Percentiles rank a stretch among this genome's conserved stretches.
These are phyloP conservation scores for Curvularia spicifera DNA, from an alignment of 2,329 filamentous ascomycete species.

Conservation along the genomic window DNA sequence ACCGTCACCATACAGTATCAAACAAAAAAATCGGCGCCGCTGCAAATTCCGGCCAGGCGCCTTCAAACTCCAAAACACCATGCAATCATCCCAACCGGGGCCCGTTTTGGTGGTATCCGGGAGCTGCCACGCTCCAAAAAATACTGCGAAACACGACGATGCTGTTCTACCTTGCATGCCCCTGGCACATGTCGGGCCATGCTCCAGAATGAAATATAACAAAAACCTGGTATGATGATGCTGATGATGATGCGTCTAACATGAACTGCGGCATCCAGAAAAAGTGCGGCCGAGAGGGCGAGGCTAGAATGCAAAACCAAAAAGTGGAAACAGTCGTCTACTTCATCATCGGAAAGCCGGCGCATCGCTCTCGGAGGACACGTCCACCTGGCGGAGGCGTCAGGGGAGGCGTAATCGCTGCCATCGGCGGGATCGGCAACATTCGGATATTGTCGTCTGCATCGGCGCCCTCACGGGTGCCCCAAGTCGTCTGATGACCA, in stretches of 20 bases:
- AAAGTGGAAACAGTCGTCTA: constrained; percentile 32
- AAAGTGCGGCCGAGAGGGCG: constrained; percentile 27
- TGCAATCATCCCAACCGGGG: constrained; percentile 36
- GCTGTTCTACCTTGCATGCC: constrained; percentile 28
- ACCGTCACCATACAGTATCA: constrained; percentile 11
- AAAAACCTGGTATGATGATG: constrained; percentile 3
- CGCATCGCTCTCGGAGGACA: constrained; percentile 46
- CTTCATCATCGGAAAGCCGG: constrained; percentile 37
- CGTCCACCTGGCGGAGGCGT: constrained; percentile 44
- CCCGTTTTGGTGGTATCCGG: constrained; percentile 43
- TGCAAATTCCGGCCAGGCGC: constrained; percentile 35
- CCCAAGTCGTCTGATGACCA: constrained; percentile 81
- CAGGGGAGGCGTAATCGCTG: constrained; percentile 44
- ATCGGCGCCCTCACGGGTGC: constrained; percentile 90
- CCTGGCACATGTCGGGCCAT: constrained; percentile 27
- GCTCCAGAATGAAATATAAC: constrained; percentile 22
- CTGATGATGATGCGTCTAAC: constrained; percentile 38
- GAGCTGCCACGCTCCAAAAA: constrained; percentile 37
- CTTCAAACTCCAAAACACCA: constrained; percentile 39
- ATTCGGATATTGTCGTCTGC: constrained; percentile 63
- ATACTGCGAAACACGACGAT: constrained; percentile 4
- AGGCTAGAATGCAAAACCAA: constrained; percentile 32
- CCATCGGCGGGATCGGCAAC: constrained; percentile 45
- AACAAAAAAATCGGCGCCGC: constrained; percentile 27
- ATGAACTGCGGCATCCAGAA: constrained; percentile 40